These are phyloP conservation scores for Adansonia digitata DNA, from an alignment of 345 rosid genomes.

Conservation along the genomic window DNA sequence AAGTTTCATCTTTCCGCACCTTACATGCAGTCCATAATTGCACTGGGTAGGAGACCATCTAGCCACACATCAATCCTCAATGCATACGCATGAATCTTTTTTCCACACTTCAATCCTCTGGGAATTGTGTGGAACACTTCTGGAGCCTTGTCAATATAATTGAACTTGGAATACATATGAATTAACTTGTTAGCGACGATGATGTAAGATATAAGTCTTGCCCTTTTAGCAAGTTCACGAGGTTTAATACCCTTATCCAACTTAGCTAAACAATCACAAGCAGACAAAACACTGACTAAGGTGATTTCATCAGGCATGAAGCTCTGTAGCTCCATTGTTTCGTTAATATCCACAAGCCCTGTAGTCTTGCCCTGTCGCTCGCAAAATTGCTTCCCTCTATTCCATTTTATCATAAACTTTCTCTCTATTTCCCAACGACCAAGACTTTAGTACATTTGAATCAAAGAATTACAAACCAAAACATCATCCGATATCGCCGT, in stretches of 20 bases:
- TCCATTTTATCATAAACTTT: slow-evolving; percentile 53
- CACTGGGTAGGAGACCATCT: slow-evolving; percentile 61
- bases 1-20: slow-evolving; percentile 65
- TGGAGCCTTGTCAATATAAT: slow-evolving; percentile 51
- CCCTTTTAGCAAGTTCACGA: slow-evolving; percentile 55
- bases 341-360: slow-evolving; percentile 50
- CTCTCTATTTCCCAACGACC: slow-evolving; percentile 49
- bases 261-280: slow-evolving; percentile 58
- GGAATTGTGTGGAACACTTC: slow-evolving; percentile 61
- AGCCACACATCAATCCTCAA: slow-evolving; percentile 45
- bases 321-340: slow-evolving; percentile 51
- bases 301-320: slow-evolving; percentile 62
- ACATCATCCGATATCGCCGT: slow-evolving; percentile 42
- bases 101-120: slow-evolving; percentile 70
- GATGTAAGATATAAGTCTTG: slow-evolving; percentile 45
- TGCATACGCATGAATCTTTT: slow-evolving; percentile 69
- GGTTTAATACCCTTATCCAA: slow-evolving; percentile 49
- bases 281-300: slow-evolving; percentile 59
- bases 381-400: slow-evolving; percentile 61
- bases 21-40: slow-evolving; percentile 73
- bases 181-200: slow-evolving; percentile 65
- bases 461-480: slow-evolving; percentile 64
- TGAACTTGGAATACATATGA: slow-evolving; percentile 86
- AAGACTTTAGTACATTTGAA: slow-evolving; percentile 58
- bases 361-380: slow-evolving; percentile 89